phyloP scores from a whole-genome alignment of 495 filamentous ascomycete species.

The Penicillium alfredii region DNA sequence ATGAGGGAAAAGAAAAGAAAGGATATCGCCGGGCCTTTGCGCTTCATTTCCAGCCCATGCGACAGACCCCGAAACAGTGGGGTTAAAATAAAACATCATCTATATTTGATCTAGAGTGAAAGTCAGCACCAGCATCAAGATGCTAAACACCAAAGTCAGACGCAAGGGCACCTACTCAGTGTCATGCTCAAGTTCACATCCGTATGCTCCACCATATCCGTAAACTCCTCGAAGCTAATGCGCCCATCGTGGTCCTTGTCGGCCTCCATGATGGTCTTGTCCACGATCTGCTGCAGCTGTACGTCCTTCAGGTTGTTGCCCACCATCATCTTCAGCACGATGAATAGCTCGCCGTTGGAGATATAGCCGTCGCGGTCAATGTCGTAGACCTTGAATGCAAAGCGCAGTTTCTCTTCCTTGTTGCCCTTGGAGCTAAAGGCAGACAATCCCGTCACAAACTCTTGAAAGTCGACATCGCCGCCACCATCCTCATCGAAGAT shows the following conservation, averaged over 20 bases:
- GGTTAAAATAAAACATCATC: too few relatives aligned
- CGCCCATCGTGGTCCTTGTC: slow-evolving; percentile 93
- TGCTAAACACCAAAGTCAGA: not conserved
- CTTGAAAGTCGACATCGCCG: slow-evolving; percentile 97
- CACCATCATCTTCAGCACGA: slow-evolving; percentile 99
- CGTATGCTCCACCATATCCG: slow-evolving; percentile 96
- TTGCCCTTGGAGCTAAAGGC: slow-evolving; percentile 97
- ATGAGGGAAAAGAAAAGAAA: slow-evolving; percentile 1
- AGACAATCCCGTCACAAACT: slow-evolving; percentile 93
- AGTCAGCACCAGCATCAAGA: slow-evolving; percentile 16
- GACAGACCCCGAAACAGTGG: slow-evolving; percentile 2
- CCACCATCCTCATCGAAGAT: slow-evolving; percentile 99
- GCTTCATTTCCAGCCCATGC: too few relatives aligned
- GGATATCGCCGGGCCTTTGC: too few relatives aligned
- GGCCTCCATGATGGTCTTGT: slow-evolving; percentile 99
- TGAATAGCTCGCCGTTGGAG: slow-evolving; percentile 97
- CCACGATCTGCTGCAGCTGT: slow-evolving; percentile 90
- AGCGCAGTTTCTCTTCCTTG: slow-evolving; percentile 96
- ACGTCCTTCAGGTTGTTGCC: slow-evolving; percentile 98
- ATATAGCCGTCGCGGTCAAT: slow-evolving; percentile 99
- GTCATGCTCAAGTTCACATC: slow-evolving; percentile 99
- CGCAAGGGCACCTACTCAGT: slow-evolving; percentile 57
- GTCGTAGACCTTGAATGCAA: slow-evolving; percentile 99
- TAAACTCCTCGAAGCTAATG: slow-evolving; percentile 99
- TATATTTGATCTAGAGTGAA: slow-evolving; percentile 27